These are phyloP conservation scores for Leavenworthia alabamica DNA, from an alignment of 345 rosid species.

Conservation along the genomic window DNA sequence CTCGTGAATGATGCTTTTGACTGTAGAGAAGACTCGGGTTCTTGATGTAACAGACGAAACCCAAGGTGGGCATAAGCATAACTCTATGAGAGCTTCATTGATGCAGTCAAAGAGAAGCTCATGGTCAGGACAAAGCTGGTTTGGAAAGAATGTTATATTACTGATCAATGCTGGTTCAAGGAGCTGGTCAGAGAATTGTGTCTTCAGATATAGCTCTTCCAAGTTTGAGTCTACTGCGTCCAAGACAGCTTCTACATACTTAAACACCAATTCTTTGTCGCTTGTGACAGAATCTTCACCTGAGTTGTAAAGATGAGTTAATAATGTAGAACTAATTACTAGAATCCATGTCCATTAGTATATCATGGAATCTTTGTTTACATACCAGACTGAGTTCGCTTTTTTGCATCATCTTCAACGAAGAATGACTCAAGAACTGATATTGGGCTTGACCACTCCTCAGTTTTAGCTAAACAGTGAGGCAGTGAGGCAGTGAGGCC, in stretches of 20 bases:
- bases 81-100: constrained; percentile 69
- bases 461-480: constrained; percentile 36
- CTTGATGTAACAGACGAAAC: constrained; percentile 43
- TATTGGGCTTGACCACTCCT: constrained; percentile 70
- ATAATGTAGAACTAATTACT: not conserved
- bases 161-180: constrained; percentile 53
- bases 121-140: constrained; percentile 49
- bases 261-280: constrained; percentile 43
- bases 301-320: constrained; percentile 33
- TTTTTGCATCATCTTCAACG: constrained; percentile 55
- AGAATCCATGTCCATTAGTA: constrained; percentile 1
- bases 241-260: constrained; percentile 51
- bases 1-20: constrained; percentile 43
- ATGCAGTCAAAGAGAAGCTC: constrained; percentile 73
- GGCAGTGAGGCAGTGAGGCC: constrained; percentile 47
- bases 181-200: constrained; percentile 58
- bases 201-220: constrained; percentile 63
- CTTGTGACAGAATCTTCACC: constrained; percentile 43
- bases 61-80: constrained; percentile 54
- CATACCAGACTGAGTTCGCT: constrained; percentile 52
- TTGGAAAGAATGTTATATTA: constrained; percentile 51
- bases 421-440: constrained; percentile 82
- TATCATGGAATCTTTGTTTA: not conserved
- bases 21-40: constrained; percentile 43
- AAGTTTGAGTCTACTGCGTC: constrained; percentile 48